These are phyloP conservation scores for Ploettnerulaceae sp. DNA, from an alignment of 2,329 filamentous ascomycete genomes.

Conservation along the genomic window DNA sequence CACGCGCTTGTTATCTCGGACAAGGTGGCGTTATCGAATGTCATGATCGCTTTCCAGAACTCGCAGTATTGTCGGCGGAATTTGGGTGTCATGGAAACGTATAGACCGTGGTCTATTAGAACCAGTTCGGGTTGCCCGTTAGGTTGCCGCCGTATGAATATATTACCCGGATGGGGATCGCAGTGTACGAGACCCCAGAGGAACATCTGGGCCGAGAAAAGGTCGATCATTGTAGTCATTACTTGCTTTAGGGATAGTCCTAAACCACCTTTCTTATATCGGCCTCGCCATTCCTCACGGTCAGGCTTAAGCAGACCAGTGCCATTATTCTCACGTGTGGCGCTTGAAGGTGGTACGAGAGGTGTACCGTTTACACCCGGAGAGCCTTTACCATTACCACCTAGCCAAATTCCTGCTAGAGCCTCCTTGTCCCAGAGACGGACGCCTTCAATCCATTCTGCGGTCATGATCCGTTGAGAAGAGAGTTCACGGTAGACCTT, in stretches of 20 bases:
- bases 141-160: constrained; percentile 84
- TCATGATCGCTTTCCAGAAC: constrained; percentile 93
- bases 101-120: constrained; percentile 94
- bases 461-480: constrained; percentile 80
- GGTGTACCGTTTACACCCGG: constrained; percentile 68
- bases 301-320: constrained; percentile 70
- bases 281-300: constrained; percentile 72
- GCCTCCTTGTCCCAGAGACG: constrained; percentile 87
- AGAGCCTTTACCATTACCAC: constrained; percentile 69
- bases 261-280: constrained; percentile 68
- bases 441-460: constrained; percentile 96
- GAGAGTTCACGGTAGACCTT: constrained; percentile 77
- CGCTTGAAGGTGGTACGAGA: constrained; percentile 39
- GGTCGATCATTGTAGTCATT: constrained; percentile 93
- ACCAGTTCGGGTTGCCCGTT: constrained; percentile 84
- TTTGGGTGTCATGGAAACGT: constrained; percentile 79
- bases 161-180: constrained; percentile 95
- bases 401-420: constrained; percentile 72
- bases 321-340: constrained; percentile 42
- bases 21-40: constrained; percentile 84
- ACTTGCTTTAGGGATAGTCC: constrained; percentile 79
- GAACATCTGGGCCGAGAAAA: constrained; percentile 98
- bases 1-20: constrained; percentile 67
- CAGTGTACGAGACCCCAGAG: constrained; percentile 94
- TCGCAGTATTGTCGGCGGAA: constrained; percentile 82